Conservation (phyloP, 192 early-diverging fungal species). For the Coemansia sp. region DNA sequence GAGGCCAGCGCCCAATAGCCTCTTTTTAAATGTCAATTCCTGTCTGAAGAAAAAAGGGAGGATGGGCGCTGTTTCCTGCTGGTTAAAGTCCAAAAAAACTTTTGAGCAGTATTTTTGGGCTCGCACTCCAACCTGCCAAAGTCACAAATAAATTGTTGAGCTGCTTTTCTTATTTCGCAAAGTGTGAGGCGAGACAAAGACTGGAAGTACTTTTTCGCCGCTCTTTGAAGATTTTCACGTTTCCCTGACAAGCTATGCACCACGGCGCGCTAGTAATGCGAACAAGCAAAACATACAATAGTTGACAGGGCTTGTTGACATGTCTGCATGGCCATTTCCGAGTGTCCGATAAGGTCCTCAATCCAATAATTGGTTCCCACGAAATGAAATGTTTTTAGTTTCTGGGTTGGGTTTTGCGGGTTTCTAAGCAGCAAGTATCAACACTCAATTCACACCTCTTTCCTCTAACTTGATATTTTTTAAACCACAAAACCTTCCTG, state of each 20-base stretch:
- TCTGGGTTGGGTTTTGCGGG: background rate
- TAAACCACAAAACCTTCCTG: background rate
- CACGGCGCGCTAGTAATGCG: background rate
- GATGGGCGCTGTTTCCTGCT: background rate
- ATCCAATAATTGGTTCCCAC: background rate
- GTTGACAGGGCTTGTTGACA: background rate
- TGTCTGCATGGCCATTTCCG: background rate
- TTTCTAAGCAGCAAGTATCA: background rate
- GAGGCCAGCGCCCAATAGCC: background rate
- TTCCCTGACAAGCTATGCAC: background rate
- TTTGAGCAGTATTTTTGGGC: background rate
- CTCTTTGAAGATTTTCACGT: background rate
- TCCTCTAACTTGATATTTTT: background rate
- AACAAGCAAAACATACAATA: background rate
- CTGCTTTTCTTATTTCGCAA: background rate
- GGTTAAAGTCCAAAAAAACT: background rate
- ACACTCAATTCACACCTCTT: background rate
- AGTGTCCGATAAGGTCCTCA: conserved; percentile 3
- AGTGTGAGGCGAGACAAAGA: background rate
- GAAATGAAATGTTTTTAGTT: background rate
- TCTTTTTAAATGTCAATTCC: background rate
- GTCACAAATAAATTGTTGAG: background rate
- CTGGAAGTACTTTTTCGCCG: background rate
- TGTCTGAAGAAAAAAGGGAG: background rate
- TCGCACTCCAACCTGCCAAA: background rate